These are phyloP conservation scores for Neonectria magnoliae DNA, from an alignment of 2,329 filamentous ascomycete species.

Conservation along the genomic window DNA sequence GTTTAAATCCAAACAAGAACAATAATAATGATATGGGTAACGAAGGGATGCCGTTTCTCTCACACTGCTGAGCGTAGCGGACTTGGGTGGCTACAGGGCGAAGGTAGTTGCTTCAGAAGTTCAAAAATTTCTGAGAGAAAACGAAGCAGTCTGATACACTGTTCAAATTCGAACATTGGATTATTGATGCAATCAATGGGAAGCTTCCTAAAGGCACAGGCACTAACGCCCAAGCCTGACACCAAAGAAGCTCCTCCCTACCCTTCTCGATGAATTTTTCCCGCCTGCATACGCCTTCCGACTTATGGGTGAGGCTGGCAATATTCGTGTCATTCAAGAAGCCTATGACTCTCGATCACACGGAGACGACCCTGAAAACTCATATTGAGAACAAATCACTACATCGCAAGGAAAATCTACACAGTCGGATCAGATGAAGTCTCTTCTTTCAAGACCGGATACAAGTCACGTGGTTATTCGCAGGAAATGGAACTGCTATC, in stretches of 20 bases:
- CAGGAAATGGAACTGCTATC: constrained; percentile 19
- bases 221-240: background rate
- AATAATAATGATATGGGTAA: background rate
- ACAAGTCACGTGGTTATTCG: constrained; percentile 10
- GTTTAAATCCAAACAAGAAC: background rate
- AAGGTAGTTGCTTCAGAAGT: constrained; percentile 7
- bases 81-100: constrained; percentile 8
- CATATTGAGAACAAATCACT: constrained; percentile 12
- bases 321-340: constrained; percentile 10
- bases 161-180: constrained; percentile 26
- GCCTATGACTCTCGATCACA: constrained; percentile 20
- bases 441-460: constrained; percentile 17
- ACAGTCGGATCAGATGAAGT: background rate
- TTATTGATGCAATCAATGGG: too few relatives aligned
- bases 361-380: constrained; percentile 17
- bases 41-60: background rate
- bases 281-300: constrained; percentile 20
- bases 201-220: constrained; percentile 10
- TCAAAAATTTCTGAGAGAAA: constrained; percentile 16
- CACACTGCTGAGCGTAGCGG: background rate
- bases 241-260: constrained; percentile 3
- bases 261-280: constrained; percentile 23
- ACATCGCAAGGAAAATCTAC: background rate
- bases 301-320: constrained; percentile 14
- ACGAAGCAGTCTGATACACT: constrained; percentile 11